phyloP scores from a whole-genome alignment of 169 alveolate genomes.

The Plasmodium chabaudi region DNA sequence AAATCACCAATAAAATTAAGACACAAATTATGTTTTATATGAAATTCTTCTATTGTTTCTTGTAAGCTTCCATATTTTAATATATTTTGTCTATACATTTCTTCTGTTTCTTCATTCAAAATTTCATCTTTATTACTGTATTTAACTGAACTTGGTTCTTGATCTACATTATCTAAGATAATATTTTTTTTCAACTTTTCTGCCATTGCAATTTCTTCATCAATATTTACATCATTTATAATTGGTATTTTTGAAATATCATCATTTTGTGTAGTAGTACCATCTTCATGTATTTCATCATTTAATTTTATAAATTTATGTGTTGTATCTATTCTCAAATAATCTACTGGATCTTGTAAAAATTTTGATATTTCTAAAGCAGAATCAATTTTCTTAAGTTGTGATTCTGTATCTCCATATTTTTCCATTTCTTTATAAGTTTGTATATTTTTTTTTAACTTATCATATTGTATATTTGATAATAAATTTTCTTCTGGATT shows the following conservation, averaged over 20 bases:
- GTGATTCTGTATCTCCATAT: conserved; percentile 56
- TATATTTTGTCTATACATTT: conserved; percentile 12
- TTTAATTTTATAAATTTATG: background rate
- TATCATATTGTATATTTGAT: conserved; percentile 28
- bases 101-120: conserved; percentile 31
- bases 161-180: conserved; percentile 33
- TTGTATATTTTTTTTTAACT: conserved; percentile 32
- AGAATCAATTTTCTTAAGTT: conserved; percentile 55
- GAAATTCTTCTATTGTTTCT: conserved; percentile 55
- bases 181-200: conserved; percentile 27
- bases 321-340: conserved; percentile 40
- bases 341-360: conserved; percentile 49
- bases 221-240: conserved; percentile 34
- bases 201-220: conserved; percentile 56
- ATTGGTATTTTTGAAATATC: conserved; percentile 38
- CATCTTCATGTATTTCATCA: background rate
- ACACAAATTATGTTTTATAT: conserved; percentile 29
- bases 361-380: conserved; percentile 47
- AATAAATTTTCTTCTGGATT: conserved; percentile 41
- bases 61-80: conserved; percentile 41
- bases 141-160: conserved; percentile 9
- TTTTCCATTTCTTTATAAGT: conserved; percentile 34
- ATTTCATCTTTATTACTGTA: background rate
- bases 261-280: background rate
- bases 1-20: conserved; percentile 64